These are phyloP conservation scores for Aspergillus clavatus DNA, from an alignment of 2,329 filamentous ascomycete species.

Conservation along the genomic window DNA sequence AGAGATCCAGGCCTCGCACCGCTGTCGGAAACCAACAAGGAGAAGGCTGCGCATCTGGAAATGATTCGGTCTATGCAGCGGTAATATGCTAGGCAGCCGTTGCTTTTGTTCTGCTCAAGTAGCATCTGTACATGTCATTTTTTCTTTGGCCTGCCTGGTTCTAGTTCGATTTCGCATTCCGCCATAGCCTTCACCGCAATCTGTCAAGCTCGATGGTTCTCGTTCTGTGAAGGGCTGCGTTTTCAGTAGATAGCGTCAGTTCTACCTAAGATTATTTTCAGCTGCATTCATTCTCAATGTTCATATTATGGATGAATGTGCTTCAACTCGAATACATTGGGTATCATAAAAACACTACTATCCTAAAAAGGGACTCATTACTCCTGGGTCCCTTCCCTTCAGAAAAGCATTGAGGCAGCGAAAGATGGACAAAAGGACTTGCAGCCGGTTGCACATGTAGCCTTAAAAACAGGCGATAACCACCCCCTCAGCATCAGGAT, in stretches of 20 bases:
- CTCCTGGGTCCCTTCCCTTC: too few relatives aligned
- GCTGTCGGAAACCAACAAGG: constrained; percentile 76
- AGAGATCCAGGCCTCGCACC: constrained; percentile 57
- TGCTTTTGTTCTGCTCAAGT: not conserved
- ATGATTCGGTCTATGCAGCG: constrained; percentile 64
- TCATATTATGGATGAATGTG: not conserved
- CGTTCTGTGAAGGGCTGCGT: not conserved
- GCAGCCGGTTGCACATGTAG: too few relatives aligned
- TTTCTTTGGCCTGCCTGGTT: not conserved
- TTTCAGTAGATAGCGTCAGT: not conserved
- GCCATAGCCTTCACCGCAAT: not conserved
- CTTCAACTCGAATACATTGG: constrained; percentile 5
- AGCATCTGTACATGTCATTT: not conserved
- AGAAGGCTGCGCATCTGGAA: constrained; percentile 80
- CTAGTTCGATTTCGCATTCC: not conserved
- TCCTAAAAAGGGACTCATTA: too few relatives aligned
- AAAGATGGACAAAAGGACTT: not conserved
- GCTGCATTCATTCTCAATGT: not conserved
- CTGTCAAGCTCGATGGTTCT: not conserved
- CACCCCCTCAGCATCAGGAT: not conserved
- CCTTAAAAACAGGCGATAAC: too few relatives aligned
- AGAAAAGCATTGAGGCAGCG: not conserved
- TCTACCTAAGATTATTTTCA: not conserved
- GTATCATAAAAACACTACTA: constrained; percentile 16
- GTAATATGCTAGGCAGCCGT: constrained; percentile 18